A percentile compares a stretch with the other conserved stretches of the same genome.
Conservation (phyloP, 2,329 filamentous ascomycete species). For the Stenocarpella maydis region DNA sequence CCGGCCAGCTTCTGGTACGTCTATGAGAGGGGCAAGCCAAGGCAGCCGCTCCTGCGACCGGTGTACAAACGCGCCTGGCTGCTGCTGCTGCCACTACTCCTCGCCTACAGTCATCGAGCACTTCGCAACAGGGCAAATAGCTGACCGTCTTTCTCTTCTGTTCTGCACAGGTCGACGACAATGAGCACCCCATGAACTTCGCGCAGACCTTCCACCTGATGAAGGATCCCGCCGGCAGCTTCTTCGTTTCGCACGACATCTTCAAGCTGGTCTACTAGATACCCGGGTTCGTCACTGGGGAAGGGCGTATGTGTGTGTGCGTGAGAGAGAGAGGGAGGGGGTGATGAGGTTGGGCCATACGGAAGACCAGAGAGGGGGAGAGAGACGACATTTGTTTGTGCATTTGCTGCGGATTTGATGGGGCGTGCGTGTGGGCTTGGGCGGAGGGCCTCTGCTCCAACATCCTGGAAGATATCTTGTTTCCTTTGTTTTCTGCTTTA, state of each 20-base stretch:
- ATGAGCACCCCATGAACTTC: conserved; percentile 75
- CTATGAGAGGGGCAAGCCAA: not conserved
- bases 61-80: not conserved
- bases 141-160: conserved; percentile 13
- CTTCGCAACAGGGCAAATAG: not conserved
- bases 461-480: not conserved
- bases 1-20: conserved; percentile 52
- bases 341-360: not conserved
- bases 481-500: conserved; percentile 13
- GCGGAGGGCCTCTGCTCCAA: not conserved
- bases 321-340: not conserved
- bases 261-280: conserved; percentile 72
- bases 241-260: conserved; percentile 77
- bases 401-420: conserved; percentile 15
- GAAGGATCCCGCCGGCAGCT: conserved; percentile 65
- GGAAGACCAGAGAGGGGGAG: conserved; percentile 1
- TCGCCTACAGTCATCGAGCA: not conserved
- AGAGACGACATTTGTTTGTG: conserved; percentile 1
- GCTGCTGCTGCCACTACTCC: not conserved
- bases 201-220: conserved; percentile 75
- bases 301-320: not conserved
- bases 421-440: not conserved
- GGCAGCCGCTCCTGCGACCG: not conserved
- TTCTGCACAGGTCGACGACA: conserved; percentile 71
- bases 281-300: conserved; percentile 10